Conservation (phyloP, 2,329 filamentous ascomycete genomes). For the Microcyclospora pomicola region DNA sequence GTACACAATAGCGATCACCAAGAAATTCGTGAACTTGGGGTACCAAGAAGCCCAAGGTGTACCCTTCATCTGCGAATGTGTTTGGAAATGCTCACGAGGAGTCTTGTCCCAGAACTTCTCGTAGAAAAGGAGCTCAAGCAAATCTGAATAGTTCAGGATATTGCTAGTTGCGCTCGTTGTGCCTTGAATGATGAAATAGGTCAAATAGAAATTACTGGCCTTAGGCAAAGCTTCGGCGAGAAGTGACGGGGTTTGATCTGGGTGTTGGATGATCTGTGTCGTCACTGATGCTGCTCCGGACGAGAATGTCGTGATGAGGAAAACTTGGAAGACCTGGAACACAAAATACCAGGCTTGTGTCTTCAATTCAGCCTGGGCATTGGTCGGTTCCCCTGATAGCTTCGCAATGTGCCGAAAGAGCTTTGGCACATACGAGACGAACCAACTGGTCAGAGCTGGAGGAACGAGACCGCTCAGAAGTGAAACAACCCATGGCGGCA, state of each 20-base stretch:
- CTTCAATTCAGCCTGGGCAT: conserved; percentile 30
- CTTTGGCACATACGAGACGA: conserved; percentile 22
- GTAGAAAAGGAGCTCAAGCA: conserved; percentile 21
- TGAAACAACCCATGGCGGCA: conserved; percentile 18
- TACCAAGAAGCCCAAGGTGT: conserved; percentile 33
- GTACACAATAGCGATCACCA: conserved; percentile 32
- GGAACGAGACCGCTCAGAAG: conserved; percentile 21
- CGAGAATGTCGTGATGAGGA: conserved; percentile 27
- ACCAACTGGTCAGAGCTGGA: conserved; percentile 19
- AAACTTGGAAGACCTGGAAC: conserved; percentile 30
- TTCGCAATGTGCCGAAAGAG: conserved; percentile 22
- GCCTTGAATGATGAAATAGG: conserved; percentile 28
- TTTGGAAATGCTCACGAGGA: conserved; percentile 33
- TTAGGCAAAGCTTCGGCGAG: conserved; percentile 25
- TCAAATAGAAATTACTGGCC: conserved; percentile 29
- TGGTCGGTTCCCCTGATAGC: conserved; percentile 25
- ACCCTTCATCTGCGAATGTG: conserved; percentile 29
- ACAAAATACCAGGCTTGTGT: conserved; percentile 27
- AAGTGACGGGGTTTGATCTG: conserved; percentile 18
- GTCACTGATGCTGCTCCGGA: conserved; percentile 24
- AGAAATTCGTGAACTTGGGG: conserved; percentile 34
- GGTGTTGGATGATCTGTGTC: conserved; percentile 21
- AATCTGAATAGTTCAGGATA: conserved; percentile 21
- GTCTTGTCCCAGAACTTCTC: conserved; percentile 26
- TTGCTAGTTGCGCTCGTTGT: conserved; percentile 17